Conservation (phyloP, 1,284 basidiomycete genomes). For the Cutaneotrichosporon dermatis region DNA sequence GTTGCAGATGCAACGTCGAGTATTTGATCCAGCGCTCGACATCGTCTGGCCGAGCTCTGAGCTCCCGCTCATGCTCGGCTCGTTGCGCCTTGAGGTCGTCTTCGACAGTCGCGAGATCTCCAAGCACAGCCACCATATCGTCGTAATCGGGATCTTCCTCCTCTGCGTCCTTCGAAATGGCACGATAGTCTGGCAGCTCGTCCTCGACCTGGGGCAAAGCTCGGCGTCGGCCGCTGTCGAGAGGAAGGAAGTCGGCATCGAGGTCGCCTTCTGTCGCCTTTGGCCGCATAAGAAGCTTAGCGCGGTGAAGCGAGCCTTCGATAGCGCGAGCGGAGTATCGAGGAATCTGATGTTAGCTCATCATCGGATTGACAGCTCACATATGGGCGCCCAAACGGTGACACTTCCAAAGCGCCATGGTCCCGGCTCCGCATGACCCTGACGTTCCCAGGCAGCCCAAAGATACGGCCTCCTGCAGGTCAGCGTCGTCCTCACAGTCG, state of each 20-base stretch:
- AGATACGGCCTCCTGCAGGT: slow-evolving; percentile 23
- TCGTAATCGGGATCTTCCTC: slow-evolving; percentile 8
- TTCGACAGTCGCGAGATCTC: slow-evolving; percentile 31
- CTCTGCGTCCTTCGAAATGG: slow-evolving; percentile 17
- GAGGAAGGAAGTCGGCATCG: slow-evolving; percentile 2
- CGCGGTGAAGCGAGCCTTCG: slow-evolving; percentile 8
- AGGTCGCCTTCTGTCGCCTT: slow-evolving; percentile 1
- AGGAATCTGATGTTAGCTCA: slow-evolving; percentile 11
- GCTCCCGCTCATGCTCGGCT: slow-evolving; percentile 32
- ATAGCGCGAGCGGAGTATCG: slow-evolving; percentile 15
- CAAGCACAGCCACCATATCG: slow-evolving; percentile 21
- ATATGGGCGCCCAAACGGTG: slow-evolving; percentile 30
- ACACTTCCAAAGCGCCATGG: slow-evolving; percentile 28
- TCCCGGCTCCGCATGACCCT: slow-evolving; percentile 28
- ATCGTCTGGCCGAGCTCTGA: slow-evolving; percentile 28
- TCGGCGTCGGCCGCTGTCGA: slow-evolving; percentile 2
- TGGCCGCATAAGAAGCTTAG: slow-evolving; percentile 13
- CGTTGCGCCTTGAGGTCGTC: slow-evolving; percentile 27
- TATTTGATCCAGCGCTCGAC: slow-evolving; percentile 40
- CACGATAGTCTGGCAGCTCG: slow-evolving; percentile 15
- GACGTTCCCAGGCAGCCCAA: slow-evolving; percentile 26
- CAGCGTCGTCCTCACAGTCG: not conserved
- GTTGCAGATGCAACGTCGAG: slow-evolving; percentile 35
- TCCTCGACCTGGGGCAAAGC: not conserved
- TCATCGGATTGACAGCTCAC: slow-evolving; percentile 19